These are phyloP conservation scores for Vaucheria bursata DNA, from an alignment of 352 stramenopile species.

Conservation along the genomic window DNA sequence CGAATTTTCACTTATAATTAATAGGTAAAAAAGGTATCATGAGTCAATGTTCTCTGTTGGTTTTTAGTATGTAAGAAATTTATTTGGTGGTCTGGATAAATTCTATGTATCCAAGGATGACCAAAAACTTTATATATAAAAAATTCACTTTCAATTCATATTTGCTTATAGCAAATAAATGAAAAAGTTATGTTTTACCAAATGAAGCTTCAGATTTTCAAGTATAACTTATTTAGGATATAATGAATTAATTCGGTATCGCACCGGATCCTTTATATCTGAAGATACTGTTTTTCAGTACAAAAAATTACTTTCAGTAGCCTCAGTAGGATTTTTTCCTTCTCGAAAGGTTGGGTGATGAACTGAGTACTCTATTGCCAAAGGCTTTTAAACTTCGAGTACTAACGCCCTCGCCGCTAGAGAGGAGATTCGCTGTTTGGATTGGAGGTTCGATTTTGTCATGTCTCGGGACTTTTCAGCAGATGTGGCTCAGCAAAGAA, in stretches of 20 bases:
- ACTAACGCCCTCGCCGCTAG: conserved; percentile 67
- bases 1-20: too few species aligned
- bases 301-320: background rate
- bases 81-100: too few species aligned
- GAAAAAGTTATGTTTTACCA: too few species aligned
- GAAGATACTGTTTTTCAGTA: background rate
- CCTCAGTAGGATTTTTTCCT: conserved; percentile 1
- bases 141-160: too few species aligned
- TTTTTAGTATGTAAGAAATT: too few species aligned
- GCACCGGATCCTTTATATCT: background rate
- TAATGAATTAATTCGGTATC: conserved; percentile 34
- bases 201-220: too few species aligned
- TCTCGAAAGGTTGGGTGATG: conserved; percentile 60
- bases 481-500: conserved; percentile 96
- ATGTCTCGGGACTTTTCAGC: conserved; percentile 93
- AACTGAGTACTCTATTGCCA: conserved; percentile 27
- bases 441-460: conserved; percentile 93
- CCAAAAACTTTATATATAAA: too few species aligned
- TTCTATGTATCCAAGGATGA: too few species aligned
- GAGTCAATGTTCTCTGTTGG: too few species aligned
- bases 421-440: conserved; percentile 83
- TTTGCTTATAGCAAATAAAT: too few species aligned
- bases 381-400: conserved; percentile 65
- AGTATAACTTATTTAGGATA: too few species aligned
- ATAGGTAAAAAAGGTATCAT: too few species aligned